Evolutionary conservation across 2,329 filamentous ascomycete species (phyloP).

Genomic region (Pyrenophora teres): DNA sequence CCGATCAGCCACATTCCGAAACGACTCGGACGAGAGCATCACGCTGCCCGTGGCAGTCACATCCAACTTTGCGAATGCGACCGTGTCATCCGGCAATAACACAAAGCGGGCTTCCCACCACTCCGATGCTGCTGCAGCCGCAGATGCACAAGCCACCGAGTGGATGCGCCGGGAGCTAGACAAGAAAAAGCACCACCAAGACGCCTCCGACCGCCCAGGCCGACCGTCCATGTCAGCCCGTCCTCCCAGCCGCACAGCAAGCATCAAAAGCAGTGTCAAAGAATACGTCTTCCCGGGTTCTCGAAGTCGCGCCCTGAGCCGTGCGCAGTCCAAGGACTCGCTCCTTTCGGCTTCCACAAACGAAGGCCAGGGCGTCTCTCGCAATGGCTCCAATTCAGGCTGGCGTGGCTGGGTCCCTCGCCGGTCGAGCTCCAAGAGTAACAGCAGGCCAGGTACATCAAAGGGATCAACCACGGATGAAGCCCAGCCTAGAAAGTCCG

Average conservation of each 20-base stretch:
- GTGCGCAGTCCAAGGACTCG: conserved; percentile 44
- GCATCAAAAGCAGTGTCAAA: conserved; percentile 47
- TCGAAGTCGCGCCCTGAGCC: conserved; percentile 30
- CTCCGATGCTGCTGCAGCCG: conserved; percentile 40
- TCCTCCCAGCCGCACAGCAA: conserved; percentile 44
- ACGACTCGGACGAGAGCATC: conserved; percentile 43
- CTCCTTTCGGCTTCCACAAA: conserved; percentile 23
- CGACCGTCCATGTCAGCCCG: conserved; percentile 29
- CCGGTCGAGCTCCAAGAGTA: conserved; percentile 40
- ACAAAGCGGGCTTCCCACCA: conserved; percentile 43
- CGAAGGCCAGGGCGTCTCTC: conserved; percentile 27
- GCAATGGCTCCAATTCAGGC: conserved; percentile 34
- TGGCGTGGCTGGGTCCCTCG: conserved; percentile 49
- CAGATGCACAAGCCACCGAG: conserved; percentile 48
- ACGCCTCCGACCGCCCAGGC: conserved; percentile 26
- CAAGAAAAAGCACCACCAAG: conserved; percentile 45
- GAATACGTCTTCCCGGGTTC: conserved; percentile 51
- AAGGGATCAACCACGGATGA: conserved; percentile 32
- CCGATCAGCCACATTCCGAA: conserved; percentile 21
- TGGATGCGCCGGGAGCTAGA: conserved; percentile 53
- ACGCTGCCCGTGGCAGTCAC: conserved; percentile 51
- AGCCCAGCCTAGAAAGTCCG: conserved; percentile 35
- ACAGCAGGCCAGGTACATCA: conserved; percentile 38
- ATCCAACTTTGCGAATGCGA: conserved; percentile 47
- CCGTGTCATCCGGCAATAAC: conserved; percentile 37